Evolutionary conservation across 1,284 basidiomycete species (phyloP).

Genomic region (Inonotus hispidus): DNA sequence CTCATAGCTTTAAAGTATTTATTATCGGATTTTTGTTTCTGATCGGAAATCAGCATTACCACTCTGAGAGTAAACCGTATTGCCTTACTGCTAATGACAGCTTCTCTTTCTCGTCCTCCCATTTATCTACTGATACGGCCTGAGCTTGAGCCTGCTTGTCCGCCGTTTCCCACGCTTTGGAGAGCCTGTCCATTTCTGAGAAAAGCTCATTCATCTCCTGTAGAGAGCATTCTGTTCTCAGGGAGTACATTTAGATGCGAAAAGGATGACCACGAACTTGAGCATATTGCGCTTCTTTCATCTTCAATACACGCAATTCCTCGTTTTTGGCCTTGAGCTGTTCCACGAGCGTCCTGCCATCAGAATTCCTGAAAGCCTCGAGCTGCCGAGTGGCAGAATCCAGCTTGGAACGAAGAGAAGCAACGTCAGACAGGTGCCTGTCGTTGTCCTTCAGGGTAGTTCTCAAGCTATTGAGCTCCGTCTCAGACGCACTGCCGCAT

Average conservation of each 20-base stretch:
- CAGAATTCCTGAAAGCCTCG: slow-evolving; percentile 46
- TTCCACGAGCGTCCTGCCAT: neutral
- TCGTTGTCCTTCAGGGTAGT: slow-evolving; percentile 8
- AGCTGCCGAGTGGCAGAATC: slow-evolving; percentile 29
- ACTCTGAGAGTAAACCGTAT: neutral
- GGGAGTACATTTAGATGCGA: neutral
- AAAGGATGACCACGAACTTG: slow-evolving; percentile 36
- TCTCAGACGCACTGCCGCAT: slow-evolving; percentile 3
- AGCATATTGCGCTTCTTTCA: slow-evolving; percentile 49
- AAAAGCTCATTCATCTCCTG: slow-evolving; percentile 56
- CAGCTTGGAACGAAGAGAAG: slow-evolving; percentile 3
- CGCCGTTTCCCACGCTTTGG: slow-evolving; percentile 82
- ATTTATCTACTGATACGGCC: slow-evolving; percentile 70
- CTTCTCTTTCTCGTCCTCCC: slow-evolving; percentile 75
- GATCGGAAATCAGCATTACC: slow-evolving; percentile 7
- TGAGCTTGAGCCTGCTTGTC: slow-evolving; percentile 82
- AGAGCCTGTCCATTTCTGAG: slow-evolving; percentile 82
- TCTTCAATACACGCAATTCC: slow-evolving; percentile 51
- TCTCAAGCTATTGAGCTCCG: slow-evolving; percentile 8
- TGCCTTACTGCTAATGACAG: slow-evolving; percentile 54
- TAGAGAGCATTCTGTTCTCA: slow-evolving; percentile 1
- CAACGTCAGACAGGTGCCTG: neutral
- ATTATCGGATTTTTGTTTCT: slow-evolving; percentile 93
- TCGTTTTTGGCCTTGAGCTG: slow-evolving; percentile 46
- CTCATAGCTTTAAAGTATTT: slow-evolving; percentile 92